Percentiles rank a stretch among this genome's conserved stretches.
Evolutionary conservation across 106 monocot genomes (phyloP).

Genomic region (Cymbidium sinense): DNA sequence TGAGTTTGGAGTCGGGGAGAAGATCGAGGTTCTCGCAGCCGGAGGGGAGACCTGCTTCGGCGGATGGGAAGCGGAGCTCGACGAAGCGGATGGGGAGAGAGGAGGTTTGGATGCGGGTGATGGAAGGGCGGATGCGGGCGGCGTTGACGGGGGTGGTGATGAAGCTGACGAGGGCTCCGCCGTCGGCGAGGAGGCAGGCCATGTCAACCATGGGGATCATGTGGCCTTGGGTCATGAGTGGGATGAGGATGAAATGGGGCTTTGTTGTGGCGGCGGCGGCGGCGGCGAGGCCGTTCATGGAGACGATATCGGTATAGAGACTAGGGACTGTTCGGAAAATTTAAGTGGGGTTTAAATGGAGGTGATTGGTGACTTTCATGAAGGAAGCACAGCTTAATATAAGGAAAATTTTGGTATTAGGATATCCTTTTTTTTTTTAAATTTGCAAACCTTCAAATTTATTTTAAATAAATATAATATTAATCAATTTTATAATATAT

Average conservation of each 20-base stretch:
- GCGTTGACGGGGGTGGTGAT: slow-evolving; percentile 21
- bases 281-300: neutral
- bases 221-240: slow-evolving; percentile 14
- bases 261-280: neutral
- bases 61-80: slow-evolving; percentile 9
- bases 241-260: slow-evolving; percentile 10
- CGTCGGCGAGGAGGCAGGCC: slow-evolving; percentile 9
- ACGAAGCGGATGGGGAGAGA: slow-evolving; percentile 11
- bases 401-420: too few relatives aligned
- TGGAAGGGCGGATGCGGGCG: neutral
- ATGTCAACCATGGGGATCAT: slow-evolving; percentile 19
- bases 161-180: slow-evolving; percentile 10
- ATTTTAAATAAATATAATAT: too few relatives aligned
- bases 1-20: neutral
- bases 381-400: too few relatives aligned
- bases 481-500: too few relatives aligned
- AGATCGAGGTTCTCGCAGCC: slow-evolving; percentile 15
- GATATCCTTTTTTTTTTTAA: too few relatives aligned
- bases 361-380: too few relatives aligned
- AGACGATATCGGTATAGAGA: too few relatives aligned
- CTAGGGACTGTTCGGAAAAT: too few relatives aligned
- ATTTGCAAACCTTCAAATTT: too few relatives aligned
- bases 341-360: too few relatives aligned
- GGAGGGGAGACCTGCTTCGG: slow-evolving; percentile 6
- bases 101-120: neutral